phyloP scores from a whole-genome alignment of 176 grass and related monocot genomes.

The Aegilops tauschii region DNA sequence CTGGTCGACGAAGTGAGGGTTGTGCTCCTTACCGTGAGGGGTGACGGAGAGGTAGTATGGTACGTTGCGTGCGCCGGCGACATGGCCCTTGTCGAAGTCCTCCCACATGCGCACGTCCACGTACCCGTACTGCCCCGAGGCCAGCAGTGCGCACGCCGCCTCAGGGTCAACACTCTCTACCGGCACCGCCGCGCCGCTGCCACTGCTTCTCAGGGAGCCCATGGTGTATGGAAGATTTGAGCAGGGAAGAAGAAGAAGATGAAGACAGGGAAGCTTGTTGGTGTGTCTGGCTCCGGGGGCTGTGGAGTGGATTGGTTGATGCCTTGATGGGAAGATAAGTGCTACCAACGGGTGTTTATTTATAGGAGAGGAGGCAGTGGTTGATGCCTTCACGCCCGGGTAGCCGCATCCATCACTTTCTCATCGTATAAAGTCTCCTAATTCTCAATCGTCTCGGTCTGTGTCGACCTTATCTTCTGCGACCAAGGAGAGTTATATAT shows the following conservation, averaged over 20 bases:
- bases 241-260: too few relatives aligned
- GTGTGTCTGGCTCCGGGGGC: too few relatives aligned
- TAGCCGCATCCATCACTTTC: conserved; percentile 7
- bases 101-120: conserved; percentile 35
- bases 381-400: not conserved
- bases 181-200: too few relatives aligned
- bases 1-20: conserved; percentile 24
- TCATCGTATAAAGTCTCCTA: not conserved
- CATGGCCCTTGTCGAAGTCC: conserved; percentile 28
- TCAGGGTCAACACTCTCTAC: not conserved
- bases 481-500: not conserved
- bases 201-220: too few relatives aligned
- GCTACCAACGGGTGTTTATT: not conserved
- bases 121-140: conserved; percentile 20
- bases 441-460: not conserved
- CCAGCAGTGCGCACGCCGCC: conserved; percentile 28
- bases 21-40: conserved; percentile 24
- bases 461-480: conserved; percentile 1
- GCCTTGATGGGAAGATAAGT: too few relatives aligned
- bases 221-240: too few relatives aligned
- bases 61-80: conserved; percentile 30
- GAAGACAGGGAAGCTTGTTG: too few relatives aligned
- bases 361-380: not conserved
- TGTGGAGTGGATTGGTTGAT: too few relatives aligned
- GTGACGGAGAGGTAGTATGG: conserved; percentile 40